Conservation (phyloP, 2,329 filamentous ascomycete species). For the Botrytis paeoniae region DNA sequence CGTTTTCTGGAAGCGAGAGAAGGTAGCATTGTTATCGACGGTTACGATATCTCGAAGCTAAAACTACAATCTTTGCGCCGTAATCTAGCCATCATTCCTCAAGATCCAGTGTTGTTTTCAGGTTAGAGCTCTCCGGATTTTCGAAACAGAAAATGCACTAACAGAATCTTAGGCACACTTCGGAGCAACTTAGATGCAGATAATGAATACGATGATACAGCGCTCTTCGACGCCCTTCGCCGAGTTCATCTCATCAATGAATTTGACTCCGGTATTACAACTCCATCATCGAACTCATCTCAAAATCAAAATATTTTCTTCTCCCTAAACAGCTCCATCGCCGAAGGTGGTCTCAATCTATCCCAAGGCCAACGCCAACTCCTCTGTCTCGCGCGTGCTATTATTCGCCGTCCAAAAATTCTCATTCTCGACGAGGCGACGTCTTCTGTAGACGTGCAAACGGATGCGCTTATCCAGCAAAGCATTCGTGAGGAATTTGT, state of each 20-base stretch:
- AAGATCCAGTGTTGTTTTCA: conserved; percentile 80
- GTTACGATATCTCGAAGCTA: conserved; percentile 35
- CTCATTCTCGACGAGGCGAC: conserved; percentile 96
- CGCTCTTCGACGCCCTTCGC: conserved; percentile 79
- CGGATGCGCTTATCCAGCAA: conserved; percentile 70
- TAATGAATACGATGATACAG: conserved; percentile 35
- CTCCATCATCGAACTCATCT: conserved; percentile 15
- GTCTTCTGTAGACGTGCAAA: conserved; percentile 67
- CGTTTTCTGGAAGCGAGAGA: conserved; percentile 41
- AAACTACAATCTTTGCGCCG: conserved; percentile 34
- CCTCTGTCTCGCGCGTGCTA: conserved; percentile 74
- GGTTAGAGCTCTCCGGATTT: conserved; percentile 38
- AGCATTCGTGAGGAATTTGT: conserved; percentile 69
- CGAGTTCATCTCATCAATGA: conserved; percentile 74
- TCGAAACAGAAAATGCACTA: conserved; percentile 58
- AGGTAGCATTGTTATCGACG: conserved; percentile 36
- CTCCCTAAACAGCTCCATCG: conserved; percentile 59
- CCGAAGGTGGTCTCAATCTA: conserved; percentile 57
- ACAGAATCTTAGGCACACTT: conserved; percentile 42
- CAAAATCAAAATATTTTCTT: conserved; percentile 23
- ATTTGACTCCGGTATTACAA: not conserved
- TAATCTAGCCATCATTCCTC: conserved; percentile 37
- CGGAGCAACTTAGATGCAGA: conserved; percentile 26
- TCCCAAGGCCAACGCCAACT: conserved; percentile 82
- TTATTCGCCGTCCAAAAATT: conserved; percentile 80